Evolutionary conservation across 2,329 filamentous ascomycete species (phyloP).

Genomic region (Trichoderma harzianum): DNA sequence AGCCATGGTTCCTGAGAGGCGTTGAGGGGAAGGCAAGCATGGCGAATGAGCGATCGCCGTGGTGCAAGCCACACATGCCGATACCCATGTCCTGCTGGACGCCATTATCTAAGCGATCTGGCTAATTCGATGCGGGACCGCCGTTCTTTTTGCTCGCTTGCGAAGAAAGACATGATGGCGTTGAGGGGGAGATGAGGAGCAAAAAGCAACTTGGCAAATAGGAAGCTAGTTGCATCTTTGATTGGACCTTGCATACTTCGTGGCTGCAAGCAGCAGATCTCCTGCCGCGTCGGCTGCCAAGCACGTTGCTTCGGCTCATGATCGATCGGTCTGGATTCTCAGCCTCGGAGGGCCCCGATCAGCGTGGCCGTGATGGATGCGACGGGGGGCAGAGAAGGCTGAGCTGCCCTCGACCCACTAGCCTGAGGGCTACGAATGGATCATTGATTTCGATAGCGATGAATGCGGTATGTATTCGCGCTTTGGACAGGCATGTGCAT

Average conservation of each 20-base stretch:
- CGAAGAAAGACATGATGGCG: background rate
- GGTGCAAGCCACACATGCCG: background rate
- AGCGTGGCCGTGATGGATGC: background rate
- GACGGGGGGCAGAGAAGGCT: background rate
- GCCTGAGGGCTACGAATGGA: background rate
- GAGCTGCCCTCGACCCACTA: background rate
- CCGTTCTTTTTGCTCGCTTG: background rate
- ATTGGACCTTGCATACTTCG: background rate
- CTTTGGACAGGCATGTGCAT: background rate
- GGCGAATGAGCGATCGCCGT: background rate
- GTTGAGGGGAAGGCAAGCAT: background rate
- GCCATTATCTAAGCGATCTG: constrained; percentile 4
- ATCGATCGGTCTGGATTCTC: constrained; percentile 9
- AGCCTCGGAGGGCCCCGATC: constrained; percentile 7
- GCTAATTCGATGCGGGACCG: background rate
- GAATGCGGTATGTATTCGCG: constrained; percentile 4
- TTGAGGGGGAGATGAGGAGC: constrained; percentile 4
- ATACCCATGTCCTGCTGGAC: constrained; percentile 8
- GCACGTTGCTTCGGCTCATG: background rate
- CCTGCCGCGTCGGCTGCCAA: background rate
- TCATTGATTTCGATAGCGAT: background rate
- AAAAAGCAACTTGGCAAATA: background rate
- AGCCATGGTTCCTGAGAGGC: constrained; percentile 13
- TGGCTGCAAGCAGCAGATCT: background rate
- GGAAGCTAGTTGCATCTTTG: background rate